Conservation (phyloP, 2,329 filamentous ascomycete genomes). For the Colletotrichum sp. region DNA sequence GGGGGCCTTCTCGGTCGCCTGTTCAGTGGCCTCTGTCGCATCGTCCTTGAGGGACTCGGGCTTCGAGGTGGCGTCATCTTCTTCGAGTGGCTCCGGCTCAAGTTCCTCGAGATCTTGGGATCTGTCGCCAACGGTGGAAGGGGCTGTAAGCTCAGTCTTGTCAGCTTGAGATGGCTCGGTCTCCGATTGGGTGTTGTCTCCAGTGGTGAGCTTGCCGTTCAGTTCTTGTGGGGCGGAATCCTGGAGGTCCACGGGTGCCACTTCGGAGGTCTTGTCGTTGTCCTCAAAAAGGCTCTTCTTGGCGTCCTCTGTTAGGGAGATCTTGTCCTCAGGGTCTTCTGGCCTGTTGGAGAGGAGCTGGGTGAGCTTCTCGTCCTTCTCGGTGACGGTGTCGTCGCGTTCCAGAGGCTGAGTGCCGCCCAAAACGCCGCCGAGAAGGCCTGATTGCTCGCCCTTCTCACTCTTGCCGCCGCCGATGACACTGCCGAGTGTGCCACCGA, state of each 20-base stretch:
- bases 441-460: not conserved
- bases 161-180: slow-evolving; percentile 19
- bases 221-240: slow-evolving; percentile 1
- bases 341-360: slow-evolving; percentile 12
- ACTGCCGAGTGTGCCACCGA: slow-evolving; percentile 7
- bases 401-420: slow-evolving; percentile 12
- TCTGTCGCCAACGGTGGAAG: slow-evolving; percentile 10
- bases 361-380: slow-evolving; percentile 19
- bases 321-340: slow-evolving; percentile 13
- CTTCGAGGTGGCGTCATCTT: not conserved
- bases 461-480: slow-evolving; percentile 7
- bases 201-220: slow-evolving; percentile 16
- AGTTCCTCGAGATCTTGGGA: slow-evolving; percentile 13
- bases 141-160: slow-evolving; percentile 19
- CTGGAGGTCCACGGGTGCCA: slow-evolving; percentile 20
- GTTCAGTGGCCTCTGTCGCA: not conserved
- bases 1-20: not conserved
- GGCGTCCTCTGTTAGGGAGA: slow-evolving; percentile 13
- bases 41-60: slow-evolving; percentile 6
- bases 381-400: slow-evolving; percentile 10
- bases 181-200: slow-evolving; percentile 20
- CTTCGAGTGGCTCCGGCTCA: slow-evolving; percentile 15
- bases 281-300: slow-evolving; percentile 22
- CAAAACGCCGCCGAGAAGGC: slow-evolving; percentile 2
- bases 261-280: slow-evolving; percentile 21